These are phyloP conservation scores for Barnettozyma siamensis DNA, from an alignment of 805 yeast species.

Conservation along the genomic window DNA sequence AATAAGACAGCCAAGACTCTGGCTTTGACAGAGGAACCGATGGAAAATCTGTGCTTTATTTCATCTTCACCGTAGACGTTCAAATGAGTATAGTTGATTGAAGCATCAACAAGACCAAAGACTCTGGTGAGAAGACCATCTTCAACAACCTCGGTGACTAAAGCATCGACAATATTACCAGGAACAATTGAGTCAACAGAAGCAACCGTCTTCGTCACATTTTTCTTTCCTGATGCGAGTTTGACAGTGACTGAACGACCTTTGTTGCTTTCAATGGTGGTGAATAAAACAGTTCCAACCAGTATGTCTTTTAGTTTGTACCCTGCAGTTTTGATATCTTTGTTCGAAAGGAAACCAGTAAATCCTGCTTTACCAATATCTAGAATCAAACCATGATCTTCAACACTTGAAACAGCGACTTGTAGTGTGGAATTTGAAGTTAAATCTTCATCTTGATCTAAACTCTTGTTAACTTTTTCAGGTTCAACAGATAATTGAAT, in stretches of 20 bases:
- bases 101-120: slow-evolving; percentile 69
- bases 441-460: slow-evolving; percentile 58
- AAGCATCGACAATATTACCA: slow-evolving; percentile 74
- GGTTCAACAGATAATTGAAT: slow-evolving; percentile 75
- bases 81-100: slow-evolving; percentile 63
- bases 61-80: slow-evolving; percentile 40
- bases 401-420: slow-evolving; percentile 69
- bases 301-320: slow-evolving; percentile 32
- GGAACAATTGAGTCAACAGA: slow-evolving; percentile 81
- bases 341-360: slow-evolving; percentile 71
- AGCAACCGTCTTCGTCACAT: slow-evolving; percentile 49
- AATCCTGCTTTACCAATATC: slow-evolving; percentile 56
- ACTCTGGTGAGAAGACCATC: slow-evolving; percentile 69
- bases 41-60: slow-evolving; percentile 55
- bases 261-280: slow-evolving; percentile 47
- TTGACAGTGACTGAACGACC: slow-evolving; percentile 56
- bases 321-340: slow-evolving; percentile 45
- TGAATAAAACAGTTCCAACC: slow-evolving; percentile 67
- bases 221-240: slow-evolving; percentile 39
- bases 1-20: slow-evolving; percentile 61
- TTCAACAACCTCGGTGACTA: slow-evolving; percentile 50
- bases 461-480: slow-evolving; percentile 51
- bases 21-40: slow-evolving; percentile 65
- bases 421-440: slow-evolving; percentile 61
- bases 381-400: slow-evolving; percentile 87